Conservation (phyloP, 805 yeast genomes). For the Yarrowia sp. region DNA sequence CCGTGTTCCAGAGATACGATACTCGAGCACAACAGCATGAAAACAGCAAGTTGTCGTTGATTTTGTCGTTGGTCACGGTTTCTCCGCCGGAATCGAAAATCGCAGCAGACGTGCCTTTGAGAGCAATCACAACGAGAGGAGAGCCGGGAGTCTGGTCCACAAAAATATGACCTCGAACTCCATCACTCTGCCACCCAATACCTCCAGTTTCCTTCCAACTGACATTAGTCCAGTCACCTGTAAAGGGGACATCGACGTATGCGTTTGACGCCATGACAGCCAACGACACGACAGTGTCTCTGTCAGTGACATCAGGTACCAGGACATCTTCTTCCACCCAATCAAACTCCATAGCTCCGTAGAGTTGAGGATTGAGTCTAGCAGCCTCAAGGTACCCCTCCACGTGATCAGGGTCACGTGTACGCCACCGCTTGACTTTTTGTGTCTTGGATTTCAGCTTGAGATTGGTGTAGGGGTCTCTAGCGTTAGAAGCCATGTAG, state of each 20-base stretch:
- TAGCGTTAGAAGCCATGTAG: slow-evolving; percentile 3
- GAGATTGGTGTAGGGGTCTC: slow-evolving; percentile 25
- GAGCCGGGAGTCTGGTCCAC: slow-evolving; percentile 49
- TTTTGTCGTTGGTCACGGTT: slow-evolving; percentile 76
- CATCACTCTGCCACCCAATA: slow-evolving; percentile 85
- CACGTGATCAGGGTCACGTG: slow-evolving; percentile 58
- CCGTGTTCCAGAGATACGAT: slow-evolving; percentile 88
- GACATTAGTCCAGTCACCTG: slow-evolving; percentile 86
- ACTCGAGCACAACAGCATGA: slow-evolving; percentile 96
- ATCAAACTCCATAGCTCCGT: slow-evolving; percentile 44
- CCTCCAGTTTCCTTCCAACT: slow-evolving; percentile 29
- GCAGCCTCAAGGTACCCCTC: slow-evolving; percentile 66
- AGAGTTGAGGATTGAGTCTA: slow-evolving; percentile 31
- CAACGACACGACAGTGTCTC: slow-evolving; percentile 65
- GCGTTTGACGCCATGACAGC: slow-evolving; percentile 91
- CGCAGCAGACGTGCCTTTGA: slow-evolving; percentile 92
- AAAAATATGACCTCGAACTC: slow-evolving; percentile 89
- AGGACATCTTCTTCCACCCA: slow-evolving; percentile 58
- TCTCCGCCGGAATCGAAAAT: slow-evolving; percentile 55
- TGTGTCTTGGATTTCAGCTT: slow-evolving; percentile 21
- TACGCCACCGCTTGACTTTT: slow-evolving; percentile 42
- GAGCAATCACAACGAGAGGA: slow-evolving; percentile 64
- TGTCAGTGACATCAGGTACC: slow-evolving; percentile 75
- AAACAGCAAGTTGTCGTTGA: slow-evolving; percentile 83
- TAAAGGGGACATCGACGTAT: slow-evolving; percentile 70